Evolutionary conservation across 306 rosid genomes (phyloP).

Genomic region (Fragaria iinumae): DNA sequence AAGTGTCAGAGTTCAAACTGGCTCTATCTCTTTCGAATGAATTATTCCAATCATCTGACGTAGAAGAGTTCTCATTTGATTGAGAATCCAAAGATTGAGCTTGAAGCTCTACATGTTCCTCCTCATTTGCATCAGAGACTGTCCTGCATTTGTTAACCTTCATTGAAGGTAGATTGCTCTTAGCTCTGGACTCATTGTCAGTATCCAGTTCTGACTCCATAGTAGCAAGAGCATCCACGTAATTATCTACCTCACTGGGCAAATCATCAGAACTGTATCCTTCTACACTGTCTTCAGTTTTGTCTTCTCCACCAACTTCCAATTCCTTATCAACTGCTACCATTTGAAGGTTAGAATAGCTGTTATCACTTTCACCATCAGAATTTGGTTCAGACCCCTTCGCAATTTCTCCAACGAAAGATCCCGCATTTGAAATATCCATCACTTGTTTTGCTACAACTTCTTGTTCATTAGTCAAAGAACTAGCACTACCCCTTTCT

Average conservation of each 20-base stretch:
- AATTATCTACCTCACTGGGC: conserved; percentile 81
- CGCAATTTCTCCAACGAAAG: conserved; percentile 32
- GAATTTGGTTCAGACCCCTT: conserved; percentile 41
- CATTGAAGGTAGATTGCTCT: conserved; percentile 31
- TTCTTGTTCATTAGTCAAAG: conserved; percentile 45
- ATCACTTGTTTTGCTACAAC: conserved; percentile 34
- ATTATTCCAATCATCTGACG: conserved; percentile 58
- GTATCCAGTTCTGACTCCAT: conserved; percentile 71
- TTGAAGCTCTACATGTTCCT: conserved; percentile 47
- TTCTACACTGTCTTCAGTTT: conserved; percentile 42
- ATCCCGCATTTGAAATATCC: conserved; percentile 28
- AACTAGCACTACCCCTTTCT: conserved; percentile 42
- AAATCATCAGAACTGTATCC: conserved; percentile 65
- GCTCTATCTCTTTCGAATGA: conserved; percentile 52
- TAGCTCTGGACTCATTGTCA: conserved; percentile 55
- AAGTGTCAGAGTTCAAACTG: conserved; percentile 46
- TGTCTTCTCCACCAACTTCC: conserved; percentile 44
- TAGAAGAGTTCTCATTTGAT: conserved; percentile 59
- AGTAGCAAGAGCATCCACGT: conserved; percentile 74
- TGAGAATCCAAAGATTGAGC: conserved; percentile 60
- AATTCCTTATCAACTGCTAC: conserved; percentile 36
- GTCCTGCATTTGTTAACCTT: conserved; percentile 33
- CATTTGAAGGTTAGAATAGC: conserved; percentile 36
- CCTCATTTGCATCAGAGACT: conserved; percentile 52
- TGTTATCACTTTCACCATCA: conserved; percentile 39